phyloP scores from a whole-genome alignment of 2,329 filamentous ascomycete species.

The Penicillium freii region DNA sequence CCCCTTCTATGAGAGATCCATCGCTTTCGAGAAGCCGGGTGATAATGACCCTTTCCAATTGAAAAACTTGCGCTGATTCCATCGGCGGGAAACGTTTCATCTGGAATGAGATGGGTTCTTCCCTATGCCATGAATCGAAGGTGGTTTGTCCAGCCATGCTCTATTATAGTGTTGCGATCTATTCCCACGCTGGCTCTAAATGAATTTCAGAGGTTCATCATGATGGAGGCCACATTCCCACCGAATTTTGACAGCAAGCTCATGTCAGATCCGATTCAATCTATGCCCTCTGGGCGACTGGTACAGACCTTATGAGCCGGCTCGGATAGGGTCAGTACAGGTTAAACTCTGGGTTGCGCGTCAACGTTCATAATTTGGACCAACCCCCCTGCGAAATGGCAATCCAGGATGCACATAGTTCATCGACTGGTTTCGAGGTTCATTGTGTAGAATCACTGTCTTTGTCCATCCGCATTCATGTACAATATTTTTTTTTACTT shows the following conservation, averaged over 20 bases:
- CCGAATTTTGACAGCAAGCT: not conserved
- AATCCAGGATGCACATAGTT: not conserved
- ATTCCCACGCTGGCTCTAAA: not conserved
- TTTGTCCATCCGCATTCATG: not conserved
- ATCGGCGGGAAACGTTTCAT: not conserved
- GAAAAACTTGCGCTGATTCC: constrained; percentile 15
- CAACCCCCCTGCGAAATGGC: not conserved
- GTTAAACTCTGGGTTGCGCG: not conserved
- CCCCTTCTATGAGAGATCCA: constrained; percentile 37
- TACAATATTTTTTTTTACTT: not conserved
- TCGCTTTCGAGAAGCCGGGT: constrained; percentile 16
- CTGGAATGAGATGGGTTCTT: not conserved
- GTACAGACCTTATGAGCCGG: not conserved
- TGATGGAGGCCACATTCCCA: not conserved
- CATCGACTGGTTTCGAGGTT: constrained; percentile 4
- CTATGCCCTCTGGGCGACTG: not conserved
- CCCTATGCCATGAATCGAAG: not conserved
- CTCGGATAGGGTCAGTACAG: not conserved
- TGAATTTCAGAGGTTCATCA: not conserved
- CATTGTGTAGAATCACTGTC: not conserved
- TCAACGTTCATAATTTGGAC: not conserved
- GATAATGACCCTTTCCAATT: constrained; percentile 14
- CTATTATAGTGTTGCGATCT: not conserved
- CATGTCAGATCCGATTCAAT: not conserved
- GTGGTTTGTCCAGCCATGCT: not conserved